These are phyloP conservation scores for Kodamaea sp. DNA, from an alignment of 1,139 yeast genomes.

Conservation along the genomic window DNA sequence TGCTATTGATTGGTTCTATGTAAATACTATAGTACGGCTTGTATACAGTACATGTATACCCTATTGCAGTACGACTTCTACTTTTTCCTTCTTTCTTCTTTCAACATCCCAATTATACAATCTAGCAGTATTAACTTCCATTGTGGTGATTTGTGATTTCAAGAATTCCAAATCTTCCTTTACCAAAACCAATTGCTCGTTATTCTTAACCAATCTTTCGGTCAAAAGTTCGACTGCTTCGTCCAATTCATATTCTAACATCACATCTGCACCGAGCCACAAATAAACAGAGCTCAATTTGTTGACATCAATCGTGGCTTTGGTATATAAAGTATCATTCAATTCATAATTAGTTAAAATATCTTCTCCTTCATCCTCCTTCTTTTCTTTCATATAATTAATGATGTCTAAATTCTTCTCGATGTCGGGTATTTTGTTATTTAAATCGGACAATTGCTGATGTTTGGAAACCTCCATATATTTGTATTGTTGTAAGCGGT, in stretches of 20 bases:
- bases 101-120: conserved; percentile 96
- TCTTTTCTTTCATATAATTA: conserved; percentile 49
- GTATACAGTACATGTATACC: too few species aligned
- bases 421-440: conserved; percentile 83
- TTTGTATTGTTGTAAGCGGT: conserved; percentile 76
- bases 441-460: conserved; percentile 63
- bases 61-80: not conserved
- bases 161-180: conserved; percentile 85
- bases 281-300: conserved; percentile 57
- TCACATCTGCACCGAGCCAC: conserved; percentile 97
- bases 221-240: conserved; percentile 76
- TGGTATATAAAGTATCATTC: conserved; percentile 86
- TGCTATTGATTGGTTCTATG: too few species aligned
- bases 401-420: conserved; percentile 78
- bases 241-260: conserved; percentile 88
- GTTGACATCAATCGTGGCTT: conserved; percentile 62
- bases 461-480: conserved; percentile 82
- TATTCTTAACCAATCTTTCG: conserved; percentile 61
- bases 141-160: conserved; percentile 90
- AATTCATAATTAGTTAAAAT: conserved; percentile 79
- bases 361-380: conserved; percentile 33
- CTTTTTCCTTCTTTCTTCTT: conserved; percentile 50
- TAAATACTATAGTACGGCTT: too few species aligned
- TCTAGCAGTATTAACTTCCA: conserved; percentile 97
- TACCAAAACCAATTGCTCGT: conserved; percentile 54